Evolutionary conservation across 1,139 yeast genomes (phyloP), one percentile per base, ranked within the genome.

Genomic region (Candida labiduridarum): DNA sequence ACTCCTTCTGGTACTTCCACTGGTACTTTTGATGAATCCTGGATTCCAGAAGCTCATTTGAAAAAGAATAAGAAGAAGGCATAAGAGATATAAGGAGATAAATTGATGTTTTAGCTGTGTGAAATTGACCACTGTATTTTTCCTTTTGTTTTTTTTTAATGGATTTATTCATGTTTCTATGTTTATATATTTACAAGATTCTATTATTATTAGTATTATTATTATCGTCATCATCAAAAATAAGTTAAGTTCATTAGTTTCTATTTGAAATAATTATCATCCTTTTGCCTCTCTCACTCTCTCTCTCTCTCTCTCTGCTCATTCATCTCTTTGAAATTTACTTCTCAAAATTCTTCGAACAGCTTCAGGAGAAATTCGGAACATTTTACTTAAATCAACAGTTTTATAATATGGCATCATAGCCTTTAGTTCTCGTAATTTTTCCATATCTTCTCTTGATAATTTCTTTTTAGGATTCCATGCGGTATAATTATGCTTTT

Each of bases 301-400:
- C 29, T 25, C 5, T 25, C 29, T 25, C 29, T 25, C 29, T 4
- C 9, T 9, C 5, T 25, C 10, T 4, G 3, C 8, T 25, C 29
- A 25, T 12, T 35, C 14, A 35, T 36, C 41, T 36, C 22, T 36
- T 36, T 36, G 15, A 18, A 36, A 78, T 81, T 6, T 96, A 84
- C 51, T 49, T 61, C 81, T 84, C 54, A 92, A 65, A 10, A 92
- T 89, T 54, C 97, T 77, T 51, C 97, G 71, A 1, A 91, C 80
- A 0, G 95, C 89, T 58, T 91, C 96, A 0, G 96, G 95, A 1
- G 96, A 87, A 3, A 90, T 78, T 49, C 79, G 73, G 66, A 87
- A 91, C 61, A 80, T 79, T 35, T 77, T 72, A 0, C 94, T 87
- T 15, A 92, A 67, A 46, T 84, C 87, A 2, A 76, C 71, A 0